phyloP scores from a whole-genome alignment of 2,329 filamentous ascomycete genomes.

The Byssoonygena ceratinophila region DNA sequence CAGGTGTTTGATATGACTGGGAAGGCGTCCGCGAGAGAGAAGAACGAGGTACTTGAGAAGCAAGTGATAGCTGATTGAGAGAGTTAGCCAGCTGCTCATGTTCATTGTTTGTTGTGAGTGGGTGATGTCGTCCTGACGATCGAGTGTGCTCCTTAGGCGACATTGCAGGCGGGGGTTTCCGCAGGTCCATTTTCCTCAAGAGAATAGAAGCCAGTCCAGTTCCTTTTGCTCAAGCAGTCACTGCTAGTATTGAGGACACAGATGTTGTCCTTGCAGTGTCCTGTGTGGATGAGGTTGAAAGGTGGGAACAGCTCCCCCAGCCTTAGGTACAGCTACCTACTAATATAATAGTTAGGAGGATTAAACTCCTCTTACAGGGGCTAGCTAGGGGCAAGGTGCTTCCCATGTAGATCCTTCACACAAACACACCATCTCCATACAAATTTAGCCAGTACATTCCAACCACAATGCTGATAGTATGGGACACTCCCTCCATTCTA shows the following conservation, averaged over 20 bases:
- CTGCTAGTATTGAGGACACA: background rate
- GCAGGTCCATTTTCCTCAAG: background rate
- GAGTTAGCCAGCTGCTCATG: constrained; percentile 3
- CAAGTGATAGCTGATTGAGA: constrained; percentile 12
- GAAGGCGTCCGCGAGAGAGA: constrained; percentile 7
- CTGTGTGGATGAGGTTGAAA: background rate
- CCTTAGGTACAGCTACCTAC: background rate
- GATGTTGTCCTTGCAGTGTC: background rate
- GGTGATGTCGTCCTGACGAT: constrained; percentile 8
- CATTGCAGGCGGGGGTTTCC: background rate
- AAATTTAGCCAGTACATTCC: background rate
- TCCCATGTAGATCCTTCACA: background rate
- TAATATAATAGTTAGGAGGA: background rate
- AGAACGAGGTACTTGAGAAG: background rate
- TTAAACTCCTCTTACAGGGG: background rate
- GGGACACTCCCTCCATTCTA: background rate
- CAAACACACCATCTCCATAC: background rate
- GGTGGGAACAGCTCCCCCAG: background rate
- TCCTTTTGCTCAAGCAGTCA: background rate
- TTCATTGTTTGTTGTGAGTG: constrained; percentile 10
- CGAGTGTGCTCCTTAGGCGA: background rate
- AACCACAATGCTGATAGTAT: background rate
- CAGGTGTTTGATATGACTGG: constrained; percentile 1
- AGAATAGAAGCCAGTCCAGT: background rate
- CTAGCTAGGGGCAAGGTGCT: background rate